These are phyloP conservation scores for Cercophora scortea DNA, from an alignment of 495 filamentous ascomycete genomes.

Conservation along the genomic window DNA sequence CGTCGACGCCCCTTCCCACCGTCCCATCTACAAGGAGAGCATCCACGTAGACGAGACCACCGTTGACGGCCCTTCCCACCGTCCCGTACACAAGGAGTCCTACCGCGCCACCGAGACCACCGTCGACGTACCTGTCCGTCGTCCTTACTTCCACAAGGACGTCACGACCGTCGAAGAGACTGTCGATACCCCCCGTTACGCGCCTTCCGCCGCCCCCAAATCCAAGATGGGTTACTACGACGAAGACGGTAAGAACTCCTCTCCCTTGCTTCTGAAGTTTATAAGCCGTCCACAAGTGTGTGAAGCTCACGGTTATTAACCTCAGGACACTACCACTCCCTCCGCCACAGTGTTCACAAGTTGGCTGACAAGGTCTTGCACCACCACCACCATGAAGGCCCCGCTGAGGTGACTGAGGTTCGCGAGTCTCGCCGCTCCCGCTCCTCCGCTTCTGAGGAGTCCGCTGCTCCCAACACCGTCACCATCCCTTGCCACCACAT, in stretches of 20 bases:
- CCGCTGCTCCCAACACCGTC: conserved; percentile 68
- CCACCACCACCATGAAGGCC: conserved; percentile 48
- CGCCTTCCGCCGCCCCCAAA: conserved; percentile 26
- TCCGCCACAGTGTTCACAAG: conserved; percentile 80
- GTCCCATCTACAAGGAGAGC: conserved; percentile 21
- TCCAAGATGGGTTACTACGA: conserved; percentile 98
- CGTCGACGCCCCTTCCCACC: conserved; percentile 31
- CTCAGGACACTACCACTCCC: conserved; percentile 80
- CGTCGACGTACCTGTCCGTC: conserved; percentile 31
- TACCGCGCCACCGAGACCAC: conserved; percentile 37
- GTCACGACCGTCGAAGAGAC: conserved; percentile 32
- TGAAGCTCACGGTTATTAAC: conserved; percentile 16
- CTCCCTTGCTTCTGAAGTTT: background rate
- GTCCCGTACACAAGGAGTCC: conserved; percentile 25
- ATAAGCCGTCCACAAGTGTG: conserved; percentile 15
- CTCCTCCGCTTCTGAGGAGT: conserved; percentile 15
- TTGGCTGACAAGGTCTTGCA: conserved; percentile 75
- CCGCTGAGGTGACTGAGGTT: conserved; percentile 43
- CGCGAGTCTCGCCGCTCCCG: conserved; percentile 23
- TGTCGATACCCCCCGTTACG: conserved; percentile 32
- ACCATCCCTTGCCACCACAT: conserved; percentile 99
- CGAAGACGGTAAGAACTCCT: conserved; percentile 57
- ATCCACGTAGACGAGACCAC: conserved; percentile 42
- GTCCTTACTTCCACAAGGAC: conserved; percentile 28
- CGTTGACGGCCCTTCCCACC: conserved; percentile 32